Base-by-base conservation (phyloP, 805 yeast species). In the Teunomyces cretensis region DNA sequence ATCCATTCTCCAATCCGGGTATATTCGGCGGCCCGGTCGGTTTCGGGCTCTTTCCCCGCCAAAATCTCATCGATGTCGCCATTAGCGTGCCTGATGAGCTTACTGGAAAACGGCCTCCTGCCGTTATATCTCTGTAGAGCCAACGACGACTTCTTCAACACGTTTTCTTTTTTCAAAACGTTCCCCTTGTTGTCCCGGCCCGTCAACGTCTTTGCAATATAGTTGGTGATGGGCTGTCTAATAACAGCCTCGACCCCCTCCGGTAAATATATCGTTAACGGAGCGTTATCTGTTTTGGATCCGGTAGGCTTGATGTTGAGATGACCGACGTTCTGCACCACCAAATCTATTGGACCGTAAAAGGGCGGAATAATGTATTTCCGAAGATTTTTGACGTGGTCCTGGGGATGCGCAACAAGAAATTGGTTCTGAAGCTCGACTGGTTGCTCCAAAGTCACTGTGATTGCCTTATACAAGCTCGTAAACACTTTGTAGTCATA, bases 301-400 rank as follows among this genome's bases (percentile, higher is more conserved):
- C 88, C 86, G 0, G 87, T 82, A 2, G 90, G 84, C 5, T 72
- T 74, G 12, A 86, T 59, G 30, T 80, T 76, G 2, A 86, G 49
- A 52, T 75, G 82, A 0, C 94, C 94, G n/a, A 82, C 58, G 48
- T 81, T 81, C 42, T 78, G 79, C 8, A 86, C 52, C 2, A 86
- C 84, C 22, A 86, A 54, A 54, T 86, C 95, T 8, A 86, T 65
- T 4, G 77, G 58, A 0, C 92, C 92, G 47, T 64, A 68, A 53
- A 86, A 86, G n/a, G 88, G 87, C 0, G 94, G 92, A 3, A 86
- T 69, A 2, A 78, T 68, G 49, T 74, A 83, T 39, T 54, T 33
- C 44, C 26, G 47, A 51, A 31, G 48, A 46, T 80, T 64, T n/a
- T 46, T 49, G 12, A 62, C 44, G 22, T 50, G 48, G 2, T 50